These are phyloP conservation scores for Rhynchosporium agropyri DNA, from an alignment of 2,329 filamentous ascomycete species.

Conservation along the genomic window DNA sequence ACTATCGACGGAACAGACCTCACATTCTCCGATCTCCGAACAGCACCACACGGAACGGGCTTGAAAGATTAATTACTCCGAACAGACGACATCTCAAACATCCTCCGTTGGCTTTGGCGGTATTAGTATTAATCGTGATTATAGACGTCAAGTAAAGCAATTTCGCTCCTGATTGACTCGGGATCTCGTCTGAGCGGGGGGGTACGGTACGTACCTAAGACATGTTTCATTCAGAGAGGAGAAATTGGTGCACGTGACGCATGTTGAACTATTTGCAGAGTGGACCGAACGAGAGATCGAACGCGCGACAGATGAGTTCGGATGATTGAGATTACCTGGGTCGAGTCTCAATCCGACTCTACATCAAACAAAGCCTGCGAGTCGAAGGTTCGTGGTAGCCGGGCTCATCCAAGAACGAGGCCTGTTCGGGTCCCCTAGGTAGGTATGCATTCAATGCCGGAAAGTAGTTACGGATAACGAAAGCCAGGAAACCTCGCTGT, in stretches of 20 bases:
- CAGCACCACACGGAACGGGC: too few species aligned
- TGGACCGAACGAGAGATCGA: background rate
- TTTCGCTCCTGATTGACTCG: background rate
- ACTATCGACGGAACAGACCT: too few species aligned
- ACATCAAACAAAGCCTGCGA: constrained; percentile 1
- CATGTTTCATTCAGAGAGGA: background rate
- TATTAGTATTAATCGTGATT: background rate
- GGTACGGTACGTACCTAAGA: too few species aligned
- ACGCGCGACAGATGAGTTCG: background rate
- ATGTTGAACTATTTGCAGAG: background rate
- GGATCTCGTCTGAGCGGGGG: background rate
- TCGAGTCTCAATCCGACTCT: background rate
- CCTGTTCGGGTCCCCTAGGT: background rate
- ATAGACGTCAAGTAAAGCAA: background rate
- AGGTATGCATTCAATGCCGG: too few species aligned
- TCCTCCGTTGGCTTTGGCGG: too few species aligned
- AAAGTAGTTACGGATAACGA: too few species aligned
- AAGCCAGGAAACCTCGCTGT: too few species aligned
- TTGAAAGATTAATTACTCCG: too few species aligned
- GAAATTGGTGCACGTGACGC: background rate
- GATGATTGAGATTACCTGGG: background rate
- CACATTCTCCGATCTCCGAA: too few species aligned
- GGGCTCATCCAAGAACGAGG: too few species aligned
- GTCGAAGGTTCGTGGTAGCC: background rate
- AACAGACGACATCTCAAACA: too few species aligned